Percentiles rank a stretch among this genome's conserved stretches.
These are phyloP conservation scores for Teratosphaeria zuluensis DNA, from an alignment of 2,329 filamentous ascomycete species.

Conservation along the genomic window DNA sequence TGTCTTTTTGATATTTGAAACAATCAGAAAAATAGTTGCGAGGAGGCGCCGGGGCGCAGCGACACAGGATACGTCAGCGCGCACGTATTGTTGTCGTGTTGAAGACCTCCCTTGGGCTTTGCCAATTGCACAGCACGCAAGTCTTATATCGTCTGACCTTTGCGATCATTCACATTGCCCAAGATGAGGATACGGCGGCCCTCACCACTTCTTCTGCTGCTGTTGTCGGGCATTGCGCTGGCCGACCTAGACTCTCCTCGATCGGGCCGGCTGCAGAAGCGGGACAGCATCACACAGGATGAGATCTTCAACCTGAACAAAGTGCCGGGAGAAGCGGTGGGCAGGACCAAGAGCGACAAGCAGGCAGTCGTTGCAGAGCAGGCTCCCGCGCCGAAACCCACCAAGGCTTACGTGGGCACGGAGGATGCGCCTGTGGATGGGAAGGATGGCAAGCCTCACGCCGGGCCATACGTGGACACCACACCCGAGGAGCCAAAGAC, in stretches of 20 bases:
- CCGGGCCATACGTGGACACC: slow-evolving; percentile 65
- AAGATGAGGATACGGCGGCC: slow-evolving; percentile 49
- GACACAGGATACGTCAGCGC: background rate
- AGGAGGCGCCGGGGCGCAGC: background rate
- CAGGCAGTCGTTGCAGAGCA: slow-evolving; percentile 14
- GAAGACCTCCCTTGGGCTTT: background rate
- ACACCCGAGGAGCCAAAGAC: slow-evolving; percentile 22
- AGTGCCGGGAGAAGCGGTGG: slow-evolving; percentile 5
- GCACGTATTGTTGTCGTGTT: background rate
- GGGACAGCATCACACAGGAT: slow-evolving; percentile 4
- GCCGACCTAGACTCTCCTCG: slow-evolving; percentile 23
- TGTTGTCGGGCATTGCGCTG: slow-evolving; percentile 48
- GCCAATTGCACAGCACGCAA: background rate
- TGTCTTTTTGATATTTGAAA: background rate
- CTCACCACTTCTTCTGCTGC: slow-evolving; percentile 47
- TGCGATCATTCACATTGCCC: slow-evolving; percentile 3
- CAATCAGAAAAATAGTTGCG: background rate
- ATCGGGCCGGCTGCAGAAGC: slow-evolving; percentile 6
- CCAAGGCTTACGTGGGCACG: slow-evolving; percentile 40
- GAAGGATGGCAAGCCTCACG: slow-evolving; percentile 85
- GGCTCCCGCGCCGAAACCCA: slow-evolving; percentile 14
- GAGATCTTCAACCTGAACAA: slow-evolving; percentile 7
- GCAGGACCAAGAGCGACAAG: slow-evolving; percentile 7
- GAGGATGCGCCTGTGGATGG: slow-evolving; percentile 87
- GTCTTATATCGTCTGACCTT: background rate